Base-by-base conservation (phyloP, 176 grass and related monocot genomes). In the Hyparrhenia diplandra region DNA sequence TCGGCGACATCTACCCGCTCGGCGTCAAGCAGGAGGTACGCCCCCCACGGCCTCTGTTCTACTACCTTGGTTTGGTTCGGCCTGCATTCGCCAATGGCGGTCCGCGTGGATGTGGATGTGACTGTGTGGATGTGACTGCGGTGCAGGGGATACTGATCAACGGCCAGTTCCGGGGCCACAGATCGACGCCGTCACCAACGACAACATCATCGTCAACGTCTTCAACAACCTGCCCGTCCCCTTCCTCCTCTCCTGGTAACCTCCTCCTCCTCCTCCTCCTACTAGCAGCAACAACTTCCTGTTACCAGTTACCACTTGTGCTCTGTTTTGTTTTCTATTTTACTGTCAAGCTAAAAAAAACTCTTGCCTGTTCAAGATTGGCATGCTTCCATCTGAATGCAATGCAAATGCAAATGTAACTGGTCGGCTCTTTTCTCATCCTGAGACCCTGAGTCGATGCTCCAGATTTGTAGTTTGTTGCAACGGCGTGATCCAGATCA, bases 111-210 rank as follows among this genome's bases (percentile, higher is more conserved):
- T 13, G 4, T 83, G 75, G 8, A 5, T 64, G n/a, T n/a, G n/a
- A n/a, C n/a, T n/a, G n/a, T n/a, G n/a, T n/a, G n/a, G n/a, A n/a
- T n/a, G n/a, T n/a, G n/a, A n/a, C n/a, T n/a, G n/a, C n/a, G n/a
- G n/a, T n/a, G 85, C 90, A 98, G 95, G 95, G 92, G 76, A 98
- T 98, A 68, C 83, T 98, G 84, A 98, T 98, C 73, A 98, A 98
- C 73, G 95, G 95, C 16, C 95, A 94, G 80, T 98, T 98, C 85
- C 95, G 92, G 39, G 95, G 95, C 95, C 95, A 61, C 95, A 89
- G 88, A 98, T 98, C 80, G 92, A 98, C 47, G 92, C 90, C 37
- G 92, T 94, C 52, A 98, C 95, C 84, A 94, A 98, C 76, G 95
- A 98, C 79, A 98, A 98, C 83, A 80, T 98, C 73, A 81, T 98